These are phyloP conservation scores for Beauveria sp. DNA, from an alignment of 2,329 filamentous ascomycete species.

Conservation along the genomic window DNA sequence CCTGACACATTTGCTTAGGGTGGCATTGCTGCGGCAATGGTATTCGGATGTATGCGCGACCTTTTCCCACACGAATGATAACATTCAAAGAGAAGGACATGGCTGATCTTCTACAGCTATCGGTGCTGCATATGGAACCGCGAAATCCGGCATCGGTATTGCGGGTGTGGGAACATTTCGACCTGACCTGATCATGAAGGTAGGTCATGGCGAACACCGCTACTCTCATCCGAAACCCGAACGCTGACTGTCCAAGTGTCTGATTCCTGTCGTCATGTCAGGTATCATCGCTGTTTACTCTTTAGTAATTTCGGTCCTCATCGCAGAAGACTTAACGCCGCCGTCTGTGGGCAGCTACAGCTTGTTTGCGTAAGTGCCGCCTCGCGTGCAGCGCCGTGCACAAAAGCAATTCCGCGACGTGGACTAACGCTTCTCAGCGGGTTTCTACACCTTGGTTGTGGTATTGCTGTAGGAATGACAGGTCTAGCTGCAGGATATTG, in stretches of 20 bases:
- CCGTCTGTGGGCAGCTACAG: slow-evolving; percentile 62
- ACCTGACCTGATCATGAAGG: slow-evolving; percentile 88
- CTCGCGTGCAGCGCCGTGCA: not conserved
- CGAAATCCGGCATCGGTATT: slow-evolving; percentile 83
- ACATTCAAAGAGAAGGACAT: not conserved
- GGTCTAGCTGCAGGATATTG: slow-evolving; percentile 92
- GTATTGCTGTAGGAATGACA: slow-evolving; percentile 83
- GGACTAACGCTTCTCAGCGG: slow-evolving; percentile 44
- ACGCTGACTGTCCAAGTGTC: slow-evolving; percentile 43
- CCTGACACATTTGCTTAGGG: slow-evolving; percentile 39
- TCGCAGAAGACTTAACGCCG: slow-evolving; percentile 79
- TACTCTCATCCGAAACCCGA: not conserved
- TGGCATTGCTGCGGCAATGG: slow-evolving; percentile 75
- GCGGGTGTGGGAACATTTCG: slow-evolving; percentile 78
- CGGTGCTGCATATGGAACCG: slow-evolving; percentile 79
- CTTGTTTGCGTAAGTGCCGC: slow-evolving; percentile 63
- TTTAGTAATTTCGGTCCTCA: slow-evolving; percentile 92
- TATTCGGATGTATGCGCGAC: slow-evolving; percentile 63
- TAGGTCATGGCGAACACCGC: slow-evolving; percentile 25
- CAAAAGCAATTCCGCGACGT: not conserved
- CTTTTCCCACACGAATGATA: not conserved
- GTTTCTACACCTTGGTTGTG: slow-evolving; percentile 89
- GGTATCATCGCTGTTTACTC: slow-evolving; percentile 98
- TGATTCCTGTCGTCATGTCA: slow-evolving; percentile 93
- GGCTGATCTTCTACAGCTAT: slow-evolving; percentile 32